These are phyloP conservation scores for Crucihimalaya himalaica DNA, from an alignment of 345 rosid genomes.

Conservation along the genomic window DNA sequence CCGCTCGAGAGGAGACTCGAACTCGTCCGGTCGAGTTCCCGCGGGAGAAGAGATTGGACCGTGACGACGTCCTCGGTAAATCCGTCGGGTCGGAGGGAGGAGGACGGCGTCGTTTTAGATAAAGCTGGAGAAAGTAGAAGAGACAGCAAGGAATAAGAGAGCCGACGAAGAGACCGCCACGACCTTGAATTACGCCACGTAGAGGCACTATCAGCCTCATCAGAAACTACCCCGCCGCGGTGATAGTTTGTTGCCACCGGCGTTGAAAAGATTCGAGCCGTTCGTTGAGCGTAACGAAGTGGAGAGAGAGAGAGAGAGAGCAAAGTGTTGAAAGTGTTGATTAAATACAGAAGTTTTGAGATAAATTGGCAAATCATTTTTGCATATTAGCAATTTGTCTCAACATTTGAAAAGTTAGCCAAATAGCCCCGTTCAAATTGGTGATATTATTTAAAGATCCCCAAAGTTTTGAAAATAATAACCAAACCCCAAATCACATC, in stretches of 20 bases:
- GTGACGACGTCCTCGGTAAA: slow-evolving; percentile 56
- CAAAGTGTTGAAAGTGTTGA: background rate
- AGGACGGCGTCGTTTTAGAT: slow-evolving; percentile 69
- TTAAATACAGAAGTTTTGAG: background rate
- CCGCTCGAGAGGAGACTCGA: slow-evolving; percentile 59
- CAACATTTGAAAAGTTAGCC: background rate
- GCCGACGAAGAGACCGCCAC: slow-evolving; percentile 80
- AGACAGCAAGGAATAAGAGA: slow-evolving; percentile 89
- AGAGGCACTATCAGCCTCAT: slow-evolving; percentile 88
- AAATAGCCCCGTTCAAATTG: background rate
- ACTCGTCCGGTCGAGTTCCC: slow-evolving; percentile 58
- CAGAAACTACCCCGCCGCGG: slow-evolving; percentile 30
- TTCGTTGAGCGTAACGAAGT: slow-evolving; percentile 24
- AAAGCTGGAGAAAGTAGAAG: slow-evolving; percentile 72
- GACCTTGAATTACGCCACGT: slow-evolving; percentile 78
- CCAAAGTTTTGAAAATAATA: background rate
- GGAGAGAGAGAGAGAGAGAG: background rate
- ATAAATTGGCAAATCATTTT: background rate
- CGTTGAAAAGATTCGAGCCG: slow-evolving; percentile 31
- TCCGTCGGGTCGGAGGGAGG: slow-evolving; percentile 54
- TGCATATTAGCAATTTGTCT: slow-evolving; percentile 6
- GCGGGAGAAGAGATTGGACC: slow-evolving; percentile 52
- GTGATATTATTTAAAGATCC: background rate
- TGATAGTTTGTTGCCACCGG: background rate
- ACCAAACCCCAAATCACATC: background rate